A percentile compares a stretch with the other conserved stretches of the same genome.
Evolutionary conservation across 1,139 yeast species (phyloP).

Genomic region (Hansenula sp.): DNA sequence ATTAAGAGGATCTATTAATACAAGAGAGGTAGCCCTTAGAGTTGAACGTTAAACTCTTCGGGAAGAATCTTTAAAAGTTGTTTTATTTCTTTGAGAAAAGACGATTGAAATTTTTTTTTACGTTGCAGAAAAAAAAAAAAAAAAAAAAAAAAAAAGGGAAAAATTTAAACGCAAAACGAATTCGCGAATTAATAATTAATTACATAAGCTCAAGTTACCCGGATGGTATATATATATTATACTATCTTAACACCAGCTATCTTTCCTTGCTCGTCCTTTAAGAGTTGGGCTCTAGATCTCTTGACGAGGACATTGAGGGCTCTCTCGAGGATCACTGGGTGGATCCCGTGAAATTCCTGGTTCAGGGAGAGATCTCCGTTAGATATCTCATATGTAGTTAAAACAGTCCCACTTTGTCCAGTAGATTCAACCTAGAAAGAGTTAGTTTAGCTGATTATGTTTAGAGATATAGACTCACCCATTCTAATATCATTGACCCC

Average conservation of each 20-base stretch:
- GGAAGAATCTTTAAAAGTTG: constrained; percentile 1
- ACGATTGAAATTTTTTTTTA: background rate
- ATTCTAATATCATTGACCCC: constrained; percentile 57
- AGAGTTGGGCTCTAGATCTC: constrained; percentile 62
- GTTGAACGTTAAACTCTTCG: constrained; percentile 1
- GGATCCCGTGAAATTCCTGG: constrained; percentile 60
- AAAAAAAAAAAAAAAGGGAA: no score
- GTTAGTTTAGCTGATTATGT: background rate
- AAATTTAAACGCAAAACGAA: no score
- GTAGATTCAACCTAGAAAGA: constrained; percentile 44
- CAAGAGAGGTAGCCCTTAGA: background rate
- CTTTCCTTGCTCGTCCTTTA: constrained; percentile 51
- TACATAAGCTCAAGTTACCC: no score
- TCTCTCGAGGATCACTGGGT: constrained; percentile 48
- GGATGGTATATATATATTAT: no score
- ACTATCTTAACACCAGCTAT: constrained; percentile 68
- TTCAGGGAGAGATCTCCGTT: constrained; percentile 58
- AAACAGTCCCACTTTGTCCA: constrained; percentile 73
- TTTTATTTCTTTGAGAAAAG: background rate
- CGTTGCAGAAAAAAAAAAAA: background rate
- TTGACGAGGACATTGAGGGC: constrained; percentile 58
- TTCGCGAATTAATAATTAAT: no score
- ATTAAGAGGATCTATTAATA: no score
- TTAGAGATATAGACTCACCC: constrained; percentile 35
- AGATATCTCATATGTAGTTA: constrained; percentile 76